Percentiles rank a stretch among this genome's conserved stretches.
Evolutionary conservation across 1,139 yeast species (phyloP).

Genomic region (Kodamaea ohmeri): DNA sequence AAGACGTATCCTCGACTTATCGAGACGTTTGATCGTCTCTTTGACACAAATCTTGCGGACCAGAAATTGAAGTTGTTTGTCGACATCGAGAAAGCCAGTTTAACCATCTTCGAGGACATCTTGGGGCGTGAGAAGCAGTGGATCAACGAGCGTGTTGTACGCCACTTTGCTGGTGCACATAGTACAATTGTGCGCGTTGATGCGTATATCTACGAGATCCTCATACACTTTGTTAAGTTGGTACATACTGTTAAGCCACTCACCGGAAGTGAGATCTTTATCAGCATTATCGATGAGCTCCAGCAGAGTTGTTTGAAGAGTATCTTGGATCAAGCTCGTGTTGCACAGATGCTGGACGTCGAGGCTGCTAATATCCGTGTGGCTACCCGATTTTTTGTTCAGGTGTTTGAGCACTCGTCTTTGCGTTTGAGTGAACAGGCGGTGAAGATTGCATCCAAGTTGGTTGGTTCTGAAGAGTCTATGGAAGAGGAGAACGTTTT

Average conservation of each 20-base stretch:
- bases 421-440: constrained; percentile 38
- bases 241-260: constrained; percentile 43
- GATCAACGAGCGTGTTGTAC: constrained; percentile 30
- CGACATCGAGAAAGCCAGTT: constrained; percentile 44
- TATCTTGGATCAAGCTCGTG: constrained; percentile 32
- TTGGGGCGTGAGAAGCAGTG: constrained; percentile 38
- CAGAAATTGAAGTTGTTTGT: constrained; percentile 44
- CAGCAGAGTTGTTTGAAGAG: constrained; percentile 37
- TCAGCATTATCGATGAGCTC: constrained; percentile 38
- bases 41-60: constrained; percentile 35
- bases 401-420: constrained; percentile 39
- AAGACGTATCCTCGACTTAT: constrained; percentile 35
- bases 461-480: constrained; percentile 31
- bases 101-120: constrained; percentile 44
- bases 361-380: constrained; percentile 31
- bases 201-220: constrained; percentile 40
- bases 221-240: constrained; percentile 43
- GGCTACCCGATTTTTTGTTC: constrained; percentile 40
- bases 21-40: constrained; percentile 33
- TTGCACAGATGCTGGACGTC: constrained; percentile 18
- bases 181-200: constrained; percentile 26
- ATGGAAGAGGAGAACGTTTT: constrained; percentile 34
- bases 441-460: constrained; percentile 35
- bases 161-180: constrained; percentile 22
- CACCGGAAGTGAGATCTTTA: constrained; percentile 38